phyloP scores from a whole-genome alignment of 139 green algal species.

The Tetratostichococcus sp. region DNA sequence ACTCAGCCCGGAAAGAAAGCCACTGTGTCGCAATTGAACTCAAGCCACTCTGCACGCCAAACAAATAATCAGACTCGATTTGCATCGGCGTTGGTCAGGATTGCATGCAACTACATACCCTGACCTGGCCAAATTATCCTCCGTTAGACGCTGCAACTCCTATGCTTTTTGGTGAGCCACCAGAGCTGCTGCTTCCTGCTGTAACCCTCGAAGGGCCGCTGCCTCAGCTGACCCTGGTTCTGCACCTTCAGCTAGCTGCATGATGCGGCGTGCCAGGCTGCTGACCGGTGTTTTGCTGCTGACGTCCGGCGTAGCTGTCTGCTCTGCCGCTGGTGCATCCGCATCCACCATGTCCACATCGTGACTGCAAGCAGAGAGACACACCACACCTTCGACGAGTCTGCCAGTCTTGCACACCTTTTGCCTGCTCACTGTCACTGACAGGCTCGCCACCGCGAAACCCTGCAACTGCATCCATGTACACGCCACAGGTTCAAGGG shows the following conservation, averaged over 20 bases:
- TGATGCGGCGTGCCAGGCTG: neutral
- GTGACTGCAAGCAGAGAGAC: neutral
- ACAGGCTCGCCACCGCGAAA: neutral
- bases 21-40: too few relatives aligned
- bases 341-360: neutral
- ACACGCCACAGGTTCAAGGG: neutral
- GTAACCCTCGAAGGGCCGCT: neutral
- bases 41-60: too few relatives aligned
- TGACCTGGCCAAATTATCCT: too few relatives aligned
- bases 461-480: too few relatives aligned
- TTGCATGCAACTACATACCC: too few relatives aligned
- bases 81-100: too few relatives aligned
- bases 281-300: neutral
- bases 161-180: neutral
- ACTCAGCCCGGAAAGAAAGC: too few relatives aligned
- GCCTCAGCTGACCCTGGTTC: neutral
- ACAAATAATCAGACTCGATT: too few relatives aligned
- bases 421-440: too few relatives aligned
- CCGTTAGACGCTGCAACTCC: too few relatives aligned
- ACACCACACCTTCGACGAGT: too few relatives aligned
- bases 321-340: neutral
- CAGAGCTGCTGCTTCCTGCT: neutral
- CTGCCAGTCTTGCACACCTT: too few relatives aligned
- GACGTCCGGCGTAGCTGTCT: neutral
- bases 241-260: neutral